Evolutionary conservation across 805 yeast genomes (phyloP).

Genomic region (Kazachstania africana): DNA sequence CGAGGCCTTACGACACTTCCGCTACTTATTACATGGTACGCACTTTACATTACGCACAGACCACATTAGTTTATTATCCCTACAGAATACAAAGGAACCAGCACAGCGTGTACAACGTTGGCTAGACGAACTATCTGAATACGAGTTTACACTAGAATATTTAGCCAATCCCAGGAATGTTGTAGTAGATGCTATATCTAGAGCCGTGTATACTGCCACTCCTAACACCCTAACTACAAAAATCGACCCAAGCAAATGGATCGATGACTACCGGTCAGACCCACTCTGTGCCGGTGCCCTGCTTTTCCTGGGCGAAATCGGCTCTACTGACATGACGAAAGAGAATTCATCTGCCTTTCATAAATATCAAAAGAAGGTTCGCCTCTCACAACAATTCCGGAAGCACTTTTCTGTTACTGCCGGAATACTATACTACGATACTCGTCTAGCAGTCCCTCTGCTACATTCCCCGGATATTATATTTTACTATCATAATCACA

Average conservation of each 20-base stretch:
- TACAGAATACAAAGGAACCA: slow-evolving; percentile 6
- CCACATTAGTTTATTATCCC: slow-evolving; percentile 4
- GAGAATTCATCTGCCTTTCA: no score
- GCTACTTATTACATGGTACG: slow-evolving; percentile 6
- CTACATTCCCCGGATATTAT: not conserved
- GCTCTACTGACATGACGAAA: no score
- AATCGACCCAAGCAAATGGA: slow-evolving; percentile 3
- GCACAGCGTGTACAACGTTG: slow-evolving; percentile 3
- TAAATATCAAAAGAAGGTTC: no score
- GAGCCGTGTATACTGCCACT: slow-evolving; percentile 1
- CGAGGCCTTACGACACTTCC: slow-evolving; percentile 7
- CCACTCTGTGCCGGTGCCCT: slow-evolving; percentile 4
- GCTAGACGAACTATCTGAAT: slow-evolving; percentile 5
- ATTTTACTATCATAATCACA: slow-evolving; percentile 3
- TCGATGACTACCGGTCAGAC: slow-evolving; percentile 1
- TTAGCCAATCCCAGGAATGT: slow-evolving; percentile 5
- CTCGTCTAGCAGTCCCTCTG: not conserved
- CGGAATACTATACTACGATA: not conserved
- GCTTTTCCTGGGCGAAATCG: no score
- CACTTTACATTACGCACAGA: slow-evolving; percentile 5
- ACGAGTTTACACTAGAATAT: slow-evolving; percentile 7
- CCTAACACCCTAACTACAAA: not conserved
- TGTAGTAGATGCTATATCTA: slow-evolving; percentile 9
- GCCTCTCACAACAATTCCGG: not conserved
- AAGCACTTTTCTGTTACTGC: not conserved